Base-by-base conservation (phyloP, 176 grass and related monocot species). In the sorghum (Sorghum bicolor) region DNA sequence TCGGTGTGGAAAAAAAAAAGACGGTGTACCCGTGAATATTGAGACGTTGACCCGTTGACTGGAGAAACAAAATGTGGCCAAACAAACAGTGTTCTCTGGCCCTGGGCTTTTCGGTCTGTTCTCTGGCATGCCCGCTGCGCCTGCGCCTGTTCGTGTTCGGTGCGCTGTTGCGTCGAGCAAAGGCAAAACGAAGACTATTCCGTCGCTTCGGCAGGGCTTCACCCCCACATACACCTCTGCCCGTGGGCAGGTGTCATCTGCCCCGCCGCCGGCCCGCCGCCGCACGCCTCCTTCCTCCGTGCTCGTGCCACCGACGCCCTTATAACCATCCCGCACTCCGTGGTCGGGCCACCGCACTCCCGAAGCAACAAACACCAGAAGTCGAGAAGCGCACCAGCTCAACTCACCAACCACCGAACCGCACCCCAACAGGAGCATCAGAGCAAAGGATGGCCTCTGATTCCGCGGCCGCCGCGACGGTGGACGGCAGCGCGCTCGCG, bases 401-500 rank as follows among this genome's bases (percentile, higher is more conserved):
- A 28, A 0, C 25, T 22, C 60, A 2, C 25, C 62, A 29, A 64
- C 62, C 28, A 64, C 61, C 61, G 26, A 13, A 30, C 12, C 2
- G 62, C 62, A 30, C 61, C 25, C 11, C 26, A 13, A 2, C 2
- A 13, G 25, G 15, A 5, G 10, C 2, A 55, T 8, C 50, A 26
- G 1, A 9, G 12, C 2, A 19, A 13, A 22, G 10, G 4, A 87
- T 81, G 84, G 86, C 86, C 40, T 32, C 36, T 22, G 69, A 83
- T 2, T 57, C 57, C n/a, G 5, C 20, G 22, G 45, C 43, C 80
- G 62, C 78, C 0, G 39, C 45, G 62, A 76, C 62, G 30, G 74
- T 98, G 29, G 91, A 98, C 83, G 91, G 89, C 80, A 98, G 89
- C 86, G 74, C 87, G 13, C 39, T 98, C 2, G 91, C 75, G 24